Conservation (phyloP, 2,329 filamentous ascomycete species). For the Hypoxylon sp. region DNA sequence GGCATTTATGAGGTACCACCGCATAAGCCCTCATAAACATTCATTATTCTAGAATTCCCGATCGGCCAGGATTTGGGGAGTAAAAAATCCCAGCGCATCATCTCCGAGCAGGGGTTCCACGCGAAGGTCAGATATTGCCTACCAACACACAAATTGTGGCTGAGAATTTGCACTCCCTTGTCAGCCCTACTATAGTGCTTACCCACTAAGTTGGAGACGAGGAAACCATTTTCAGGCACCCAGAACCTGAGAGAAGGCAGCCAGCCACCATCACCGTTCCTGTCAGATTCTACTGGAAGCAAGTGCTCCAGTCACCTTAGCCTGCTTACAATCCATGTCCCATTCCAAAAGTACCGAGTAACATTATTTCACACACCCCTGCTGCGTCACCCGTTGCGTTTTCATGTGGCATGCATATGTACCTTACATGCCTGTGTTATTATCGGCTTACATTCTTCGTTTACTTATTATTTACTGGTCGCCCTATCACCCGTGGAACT, state of each 20-base stretch:
- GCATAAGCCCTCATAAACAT: constrained; percentile 40
- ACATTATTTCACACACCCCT: constrained; percentile 45
- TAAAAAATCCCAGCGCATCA: constrained; percentile 36
- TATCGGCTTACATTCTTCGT: constrained; percentile 28
- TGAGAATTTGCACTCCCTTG: constrained; percentile 32
- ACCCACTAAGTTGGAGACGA: constrained; percentile 32
- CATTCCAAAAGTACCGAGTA: constrained; percentile 45
- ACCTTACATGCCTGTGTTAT: constrained; percentile 12
- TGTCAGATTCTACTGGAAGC: constrained; percentile 40
- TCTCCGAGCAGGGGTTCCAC: constrained; percentile 48
- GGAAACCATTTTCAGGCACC: constrained; percentile 34
- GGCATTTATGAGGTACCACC: constrained; percentile 24
- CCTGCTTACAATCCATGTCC: constrained; percentile 40
- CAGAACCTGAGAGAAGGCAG: constrained; percentile 32
- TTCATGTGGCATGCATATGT: constrained; percentile 38
- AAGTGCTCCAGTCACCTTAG: constrained; percentile 39
- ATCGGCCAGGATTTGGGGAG: constrained; percentile 35
- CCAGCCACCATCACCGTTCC: constrained; percentile 44
- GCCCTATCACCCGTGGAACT: constrained; percentile 35
- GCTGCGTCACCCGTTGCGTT: constrained; percentile 32
- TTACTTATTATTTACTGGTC: constrained; percentile 35
- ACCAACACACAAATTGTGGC: constrained; percentile 39
- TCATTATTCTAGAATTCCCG: constrained; percentile 44
- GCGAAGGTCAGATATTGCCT: constrained; percentile 51
- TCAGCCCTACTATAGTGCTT: constrained; percentile 48